Base-by-base conservation (phyloP, 805 yeast genomes). In the Torulaspora delbrueckii region DNA sequence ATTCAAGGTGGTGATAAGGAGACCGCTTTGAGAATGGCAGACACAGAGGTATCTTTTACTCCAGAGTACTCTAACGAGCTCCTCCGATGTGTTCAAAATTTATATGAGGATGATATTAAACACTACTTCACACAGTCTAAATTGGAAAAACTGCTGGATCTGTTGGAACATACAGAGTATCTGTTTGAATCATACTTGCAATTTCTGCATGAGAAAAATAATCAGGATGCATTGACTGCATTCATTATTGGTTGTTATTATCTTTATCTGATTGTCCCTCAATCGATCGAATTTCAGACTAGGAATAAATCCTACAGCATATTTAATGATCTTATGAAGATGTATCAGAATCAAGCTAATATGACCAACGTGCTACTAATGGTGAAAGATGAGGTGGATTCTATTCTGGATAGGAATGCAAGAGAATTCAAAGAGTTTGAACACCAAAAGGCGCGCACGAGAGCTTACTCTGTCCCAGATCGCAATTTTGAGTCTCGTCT, bases 51-150 rank as follows among this genome's bases (percentile, higher is more conserved):
- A 23, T 42, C 45, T 25, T 68, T 60, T 50, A 68, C 73, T 3
- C 73, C 73, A 13, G 73, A 69, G 53, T 64, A 67, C 54, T 70
- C 75, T 1, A 59, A 63, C 24, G 70, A 69, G 53, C 59, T 71
- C 27, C 50, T 63, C 30, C 48, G 50, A 31, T 57, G 63, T 38
- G 60, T 58, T 13, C 50, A 50, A 34, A 57, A 57, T 37, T 57
- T 68, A 4, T 69, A 67, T 53, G 56, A 58, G 8, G 66, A 65
- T 24, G 68, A 67, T 43, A 60, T 71, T 26, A 58, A 56, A 34
- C 65, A 59, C 9, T 52, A 55, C 24, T 52, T 53, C 33, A 61
- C 65, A 0, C 68, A 65, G 27, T 48, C 69, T 40, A 59, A 59
- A 45, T 52, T 70, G 26, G 60, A 65, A 40, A 69, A 66, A 48